phyloP scores from a whole-genome alignment of 768 basidiomycete genomes.

The Butyriboletus loyo region DNA sequence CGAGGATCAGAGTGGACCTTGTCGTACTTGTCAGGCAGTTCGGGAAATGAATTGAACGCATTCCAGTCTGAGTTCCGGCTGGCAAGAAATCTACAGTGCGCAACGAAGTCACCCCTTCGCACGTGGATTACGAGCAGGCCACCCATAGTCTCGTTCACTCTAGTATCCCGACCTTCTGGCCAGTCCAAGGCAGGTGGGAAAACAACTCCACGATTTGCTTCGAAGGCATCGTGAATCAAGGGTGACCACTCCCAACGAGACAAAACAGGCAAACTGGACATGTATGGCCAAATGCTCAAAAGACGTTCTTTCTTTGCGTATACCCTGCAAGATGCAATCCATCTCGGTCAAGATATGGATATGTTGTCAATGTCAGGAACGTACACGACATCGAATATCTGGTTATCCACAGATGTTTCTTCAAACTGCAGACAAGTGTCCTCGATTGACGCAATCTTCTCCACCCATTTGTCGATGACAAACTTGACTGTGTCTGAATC shows the following conservation, averaged over 20 bases:
- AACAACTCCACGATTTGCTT: background rate
- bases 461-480: background rate
- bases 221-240: background rate
- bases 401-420: background rate
- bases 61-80: background rate
- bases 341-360: background rate
- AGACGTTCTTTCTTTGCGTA: background rate
- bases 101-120: background rate
- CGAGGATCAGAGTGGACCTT: constrained; percentile 28
- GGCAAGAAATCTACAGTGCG: background rate
- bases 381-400: background rate
- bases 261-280: background rate
- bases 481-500: background rate
- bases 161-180: background rate
- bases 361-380: background rate
- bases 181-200: background rate
- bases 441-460: background rate
- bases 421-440: background rate
- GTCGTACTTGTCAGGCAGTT: constrained; percentile 35
- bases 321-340: background rate
- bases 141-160: background rate
- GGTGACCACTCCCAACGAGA: background rate
- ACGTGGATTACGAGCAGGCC: background rate
- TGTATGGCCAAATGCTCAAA: background rate
- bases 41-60: background rate